Evolutionary conservation across 2,329 filamentous ascomycete species (phyloP), one percentile per base, ranked within the genome.

Genomic region (Fusarium sp.): DNA sequence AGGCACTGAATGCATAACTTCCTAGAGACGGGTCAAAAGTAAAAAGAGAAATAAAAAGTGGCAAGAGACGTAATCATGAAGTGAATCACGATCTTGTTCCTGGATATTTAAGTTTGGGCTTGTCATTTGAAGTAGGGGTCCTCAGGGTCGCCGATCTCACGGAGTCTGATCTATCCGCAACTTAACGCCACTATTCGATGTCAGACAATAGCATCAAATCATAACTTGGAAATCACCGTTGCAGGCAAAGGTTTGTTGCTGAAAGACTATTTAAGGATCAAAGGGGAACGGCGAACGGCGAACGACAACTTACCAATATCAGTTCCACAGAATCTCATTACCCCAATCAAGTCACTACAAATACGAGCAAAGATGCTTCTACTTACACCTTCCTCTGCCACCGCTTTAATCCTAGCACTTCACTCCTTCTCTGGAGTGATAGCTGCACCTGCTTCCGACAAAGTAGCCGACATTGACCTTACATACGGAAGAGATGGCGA

Each of bases 341-440:
- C 9, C 20, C 5, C 26, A 12, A 7, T 20, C 33, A 31, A 13
- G 2, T 31, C 11, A 18, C 11, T 45, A 12, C 2, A 23, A 42
- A 36, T 34, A 33, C 11, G 31, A 16, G 16, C 12, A 30, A 54
- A 31, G 8, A 73, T 73, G 71, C 62, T 70, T 41, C 37, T 63
- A 10, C 47, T 64, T 36, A 60, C 57, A n/a, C n/a, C 62, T 23
- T 64, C 44, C 26, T 7, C 41, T 2, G 55, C 50, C 4, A 42
- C 46, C 1, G 46, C 50, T 2, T n/a, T 74, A 18, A 31, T 74
- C 2, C 13, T 73, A 12, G 49, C 51, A 13, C 38, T 57, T 11
- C 56, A 59, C 7, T 52, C 60, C 0, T 16, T 60, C 8, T 18
- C 49, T 2, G 50, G 45, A 2, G 67, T 46, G 9, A 33, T 40